phyloP scores from a whole-genome alignment of 169 alveolate species.

The Plasmodium malariae region DNA sequence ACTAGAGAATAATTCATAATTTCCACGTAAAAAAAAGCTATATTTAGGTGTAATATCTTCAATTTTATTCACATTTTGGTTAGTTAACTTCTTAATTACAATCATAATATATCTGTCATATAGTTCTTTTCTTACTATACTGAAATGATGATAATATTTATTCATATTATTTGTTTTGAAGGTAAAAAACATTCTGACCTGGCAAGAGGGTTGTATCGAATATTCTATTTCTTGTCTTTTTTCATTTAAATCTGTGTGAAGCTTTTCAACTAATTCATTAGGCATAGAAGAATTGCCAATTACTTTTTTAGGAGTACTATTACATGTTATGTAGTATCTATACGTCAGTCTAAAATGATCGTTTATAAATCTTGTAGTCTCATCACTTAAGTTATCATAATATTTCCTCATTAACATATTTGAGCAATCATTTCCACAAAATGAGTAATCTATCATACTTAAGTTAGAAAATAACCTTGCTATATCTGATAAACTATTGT shows the following conservation, averaged over 20 bases:
- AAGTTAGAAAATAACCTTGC: constrained; percentile 39
- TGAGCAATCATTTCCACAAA: constrained; percentile 66
- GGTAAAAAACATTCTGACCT: constrained; percentile 12
- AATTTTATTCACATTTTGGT: constrained; percentile 21
- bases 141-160: constrained; percentile 73
- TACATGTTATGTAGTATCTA: constrained; percentile 63
- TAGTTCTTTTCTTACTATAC: constrained; percentile 57
- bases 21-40: constrained; percentile 53
- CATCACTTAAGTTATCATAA: constrained; percentile 22
- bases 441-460: constrained; percentile 62
- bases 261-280: not conserved
- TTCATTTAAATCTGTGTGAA: not conserved
- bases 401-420: constrained; percentile 58
- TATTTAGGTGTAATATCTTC: constrained; percentile 30
- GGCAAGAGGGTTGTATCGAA: not conserved
- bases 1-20: constrained; percentile 58
- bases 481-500: constrained; percentile 44
- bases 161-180: constrained; percentile 54
- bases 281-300: not conserved
- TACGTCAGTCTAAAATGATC: constrained; percentile 72
- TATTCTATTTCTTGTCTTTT: not conserved
- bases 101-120: constrained; percentile 73
- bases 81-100: constrained; percentile 37
- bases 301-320: not conserved
- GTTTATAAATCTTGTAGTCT: constrained; percentile 41